Base-by-base conservation (phyloP, 768 basidiomycete genomes). In the Cystobasidium tubakii region DNA sequence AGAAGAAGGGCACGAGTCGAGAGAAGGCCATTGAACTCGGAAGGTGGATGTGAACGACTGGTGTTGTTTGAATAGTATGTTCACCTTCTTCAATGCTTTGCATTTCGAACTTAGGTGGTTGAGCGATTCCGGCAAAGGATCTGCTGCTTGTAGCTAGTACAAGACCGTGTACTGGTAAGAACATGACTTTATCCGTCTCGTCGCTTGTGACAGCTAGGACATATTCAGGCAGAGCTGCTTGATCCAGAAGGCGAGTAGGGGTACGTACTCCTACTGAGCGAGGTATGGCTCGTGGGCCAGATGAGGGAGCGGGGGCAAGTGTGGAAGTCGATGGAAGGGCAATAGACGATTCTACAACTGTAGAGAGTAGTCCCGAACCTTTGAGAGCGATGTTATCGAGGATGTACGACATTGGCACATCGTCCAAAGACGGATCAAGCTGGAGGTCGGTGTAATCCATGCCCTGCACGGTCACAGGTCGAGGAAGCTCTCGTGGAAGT, bases 1-100 rank as follows among this genome's bases (percentile, higher is more conserved):
- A 90, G 76, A 92, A 83, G 83, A 85, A 90, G 0, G 83, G 80
- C 76, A 87, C 86, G 10, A 92, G 83, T 36, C 86, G 81, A 10
- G 86, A 81, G 81, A 90, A 91, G 0, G 89, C 86, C 1, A 85
- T 84, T 0, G 89, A 86, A 1, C 88, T 87, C 1, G 90, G 90
- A 15, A 92, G 83, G 50, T 85, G 83, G 77, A 92, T 81, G 1
- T 87, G 87, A 15, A 90, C 83, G 21, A 91, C 85, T 25, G 90
- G 90, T 3, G 91, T 80, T 33, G 65, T 27, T 7, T 29, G 43
- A 10, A 67, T 27, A 3, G n/a, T 54, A n/a, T 50, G 10, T 29
- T 54, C 66, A 43, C 44, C 66, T 25, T 46, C 42, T 54, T 29
- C 66, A 36, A 54, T 6, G 7, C 19, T 21, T 33, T 23, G 66